Base-by-base conservation (phyloP, 2,329 filamentous ascomycete genomes). In the Colletotrichum sp. region DNA sequence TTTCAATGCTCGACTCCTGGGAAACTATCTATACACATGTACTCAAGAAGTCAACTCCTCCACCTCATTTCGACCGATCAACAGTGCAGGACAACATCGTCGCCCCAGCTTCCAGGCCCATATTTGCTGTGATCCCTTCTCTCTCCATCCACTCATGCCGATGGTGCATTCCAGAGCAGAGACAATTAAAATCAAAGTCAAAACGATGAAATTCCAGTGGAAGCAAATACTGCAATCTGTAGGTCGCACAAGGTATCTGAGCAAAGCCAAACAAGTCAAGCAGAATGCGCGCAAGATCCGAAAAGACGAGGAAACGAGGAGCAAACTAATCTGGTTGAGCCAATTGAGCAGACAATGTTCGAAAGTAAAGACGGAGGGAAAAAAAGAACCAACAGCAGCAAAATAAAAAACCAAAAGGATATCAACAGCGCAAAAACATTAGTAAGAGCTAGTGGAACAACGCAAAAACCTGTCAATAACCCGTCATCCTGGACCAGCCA, bases 221-320 rank as follows among this genome's bases (percentile, higher is more conserved):
- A 68, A 69, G 68, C 69, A 79, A 78, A 76, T 74, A 77, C 66
- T 74, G 74, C 80, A 84, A 81, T 85, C 82, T 84, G 83, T 89
- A 88, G 89, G 89, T 90, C 86, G 88, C 90, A 91, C 89, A 91
- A 91, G 89, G 89, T 90, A 90, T 90, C 87, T 88, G 87, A 79
- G 77, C 77, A 72, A 80, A 78, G 76, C 75, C 78, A 76, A 74
- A 71, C 68, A 81, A 72, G 79, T 68, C 74, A 68, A 65, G 72
- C 66, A 24, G 3, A 59, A 64, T 6, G 7, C 28, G 16, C 30
- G 32, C 15, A 15, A 63, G 21, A 24, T 71, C 66, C 63, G 78
- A 78, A 77, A 80, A 78, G 73, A 77, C 48, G 59, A 77, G 16
- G 30, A 52, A 30, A 7, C 6, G 76, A 77, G 76, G 75, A 78